phyloP scores from a whole-genome alignment of 768 basidiomycete species.

The Lyophyllum atratum region DNA sequence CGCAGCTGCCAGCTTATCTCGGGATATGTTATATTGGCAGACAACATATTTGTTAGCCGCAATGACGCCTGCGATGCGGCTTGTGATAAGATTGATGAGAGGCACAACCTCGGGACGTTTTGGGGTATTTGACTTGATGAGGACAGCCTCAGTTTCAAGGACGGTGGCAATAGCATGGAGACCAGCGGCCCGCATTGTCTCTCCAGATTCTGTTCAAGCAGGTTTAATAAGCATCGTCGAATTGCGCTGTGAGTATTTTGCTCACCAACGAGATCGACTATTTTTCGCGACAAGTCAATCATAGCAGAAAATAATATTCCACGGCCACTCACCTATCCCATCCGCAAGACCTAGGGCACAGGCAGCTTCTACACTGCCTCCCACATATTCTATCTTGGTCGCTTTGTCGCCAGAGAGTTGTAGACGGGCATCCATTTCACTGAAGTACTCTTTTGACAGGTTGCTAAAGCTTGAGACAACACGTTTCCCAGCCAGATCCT shows the following conservation, averaged over 20 bases:
- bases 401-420: slow-evolving; percentile 52
- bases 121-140: slow-evolving; percentile 76
- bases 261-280: slow-evolving; percentile 94
- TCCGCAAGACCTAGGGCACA: slow-evolving; percentile 96
- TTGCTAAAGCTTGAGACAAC: slow-evolving; percentile 95
- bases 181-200: slow-evolving; percentile 99
- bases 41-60: slow-evolving; percentile 86
- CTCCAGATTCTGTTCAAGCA: slow-evolving; percentile 79
- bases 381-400: slow-evolving; percentile 93
- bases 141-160: slow-evolving; percentile 81
- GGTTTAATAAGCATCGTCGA: neutral
- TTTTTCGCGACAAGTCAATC: slow-evolving; percentile 8
- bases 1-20: slow-evolving; percentile 62
- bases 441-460: slow-evolving; percentile 81
- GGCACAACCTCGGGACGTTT: slow-evolving; percentile 65
- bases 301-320: slow-evolving; percentile 1
- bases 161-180: slow-evolving; percentile 91
- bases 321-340: slow-evolving; percentile 75
- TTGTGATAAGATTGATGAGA: slow-evolving; percentile 78
- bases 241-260: neutral
- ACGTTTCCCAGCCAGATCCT: slow-evolving; percentile 86
- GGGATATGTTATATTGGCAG: slow-evolving; percentile 90
- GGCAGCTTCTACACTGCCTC: slow-evolving; percentile 97
- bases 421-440: slow-evolving; percentile 55
- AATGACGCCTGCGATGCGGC: slow-evolving; percentile 89